A percentile compares a stretch with the other conserved stretches of the same genome.
Evolutionary conservation across 345 rosid genomes (phyloP).

Genomic region (Pistacia integerrima): DNA sequence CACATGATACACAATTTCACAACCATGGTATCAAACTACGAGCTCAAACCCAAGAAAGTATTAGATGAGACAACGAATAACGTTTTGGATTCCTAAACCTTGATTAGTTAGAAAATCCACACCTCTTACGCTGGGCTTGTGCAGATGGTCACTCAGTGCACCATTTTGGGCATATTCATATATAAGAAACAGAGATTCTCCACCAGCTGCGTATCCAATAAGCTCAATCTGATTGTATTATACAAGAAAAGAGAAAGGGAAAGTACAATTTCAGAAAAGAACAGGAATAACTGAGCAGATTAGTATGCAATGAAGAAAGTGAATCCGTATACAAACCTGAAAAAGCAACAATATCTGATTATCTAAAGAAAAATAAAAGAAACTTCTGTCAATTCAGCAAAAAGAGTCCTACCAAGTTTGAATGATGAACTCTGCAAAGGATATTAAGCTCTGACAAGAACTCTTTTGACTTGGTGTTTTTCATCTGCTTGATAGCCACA

Average conservation of each 20-base stretch:
- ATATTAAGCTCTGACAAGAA: constrained; percentile 38
- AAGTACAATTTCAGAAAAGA: not conserved
- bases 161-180: constrained; percentile 45
- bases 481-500: constrained; percentile 50
- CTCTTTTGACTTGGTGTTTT: constrained; percentile 39
- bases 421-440: constrained; percentile 36
- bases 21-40: not conserved
- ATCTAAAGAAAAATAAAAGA: not conserved
- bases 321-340: not conserved
- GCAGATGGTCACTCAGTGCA: constrained; percentile 39
- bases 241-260: not conserved
- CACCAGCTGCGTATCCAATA: constrained; percentile 39
- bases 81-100: not conserved
- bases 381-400: not conserved
- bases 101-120: not conserved
- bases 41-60: no score
- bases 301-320: not conserved
- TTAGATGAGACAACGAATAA: not conserved
- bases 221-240: constrained; percentile 31
- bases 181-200: constrained; percentile 39
- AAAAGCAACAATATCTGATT: not conserved
- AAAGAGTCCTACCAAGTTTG: constrained; percentile 36
- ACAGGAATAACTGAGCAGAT: not conserved
- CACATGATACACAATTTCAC: not conserved
- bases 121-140: constrained; percentile 22